phyloP scores from a whole-genome alignment of 768 basidiomycete genomes.

The Suillus subluteus region DNA sequence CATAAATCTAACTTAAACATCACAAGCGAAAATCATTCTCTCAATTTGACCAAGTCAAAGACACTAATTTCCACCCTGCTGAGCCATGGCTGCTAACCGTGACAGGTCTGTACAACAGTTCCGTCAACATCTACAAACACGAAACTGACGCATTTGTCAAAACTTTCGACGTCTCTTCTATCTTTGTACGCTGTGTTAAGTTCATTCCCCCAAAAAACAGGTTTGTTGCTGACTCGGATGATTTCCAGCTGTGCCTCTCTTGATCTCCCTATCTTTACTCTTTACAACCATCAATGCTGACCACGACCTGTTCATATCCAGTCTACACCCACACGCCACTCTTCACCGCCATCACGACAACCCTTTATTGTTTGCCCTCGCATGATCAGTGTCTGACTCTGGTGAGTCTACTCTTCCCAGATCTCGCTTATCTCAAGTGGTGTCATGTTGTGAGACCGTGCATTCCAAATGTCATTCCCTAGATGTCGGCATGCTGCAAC shows the following conservation, averaged over 20 bases:
- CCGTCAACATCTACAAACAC: too few relatives aligned
- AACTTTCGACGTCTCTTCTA: too few relatives aligned
- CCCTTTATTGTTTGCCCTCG: constrained; percentile 43
- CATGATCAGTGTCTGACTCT: constrained; percentile 42
- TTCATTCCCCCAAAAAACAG: too few relatives aligned
- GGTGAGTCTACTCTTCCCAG: constrained; percentile 35
- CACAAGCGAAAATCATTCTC: too few relatives aligned
- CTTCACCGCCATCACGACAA: constrained; percentile 33
- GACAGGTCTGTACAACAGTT: too few relatives aligned
- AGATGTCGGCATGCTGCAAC: neutral
- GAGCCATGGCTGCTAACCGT: too few relatives aligned
- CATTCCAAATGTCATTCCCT: constrained; percentile 3
- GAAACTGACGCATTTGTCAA: too few relatives aligned
- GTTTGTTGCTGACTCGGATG: too few relatives aligned
- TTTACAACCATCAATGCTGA: constrained; percentile 41
- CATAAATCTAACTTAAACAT: too few relatives aligned
- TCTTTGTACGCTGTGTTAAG: too few relatives aligned
- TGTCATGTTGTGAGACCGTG: constrained; percentile 8
- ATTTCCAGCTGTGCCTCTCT: constrained; percentile 16
- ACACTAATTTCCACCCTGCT: too few relatives aligned
- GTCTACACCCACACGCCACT: constrained; percentile 35
- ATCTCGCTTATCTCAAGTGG: constrained; percentile 15
- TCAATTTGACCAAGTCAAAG: too few relatives aligned
- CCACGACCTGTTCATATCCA: constrained; percentile 39
- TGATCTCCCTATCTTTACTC: constrained; percentile 25